These are phyloP conservation scores for Peronospora belbahrii DNA, from an alignment of 352 stramenopile genomes.

Conservation along the genomic window DNA sequence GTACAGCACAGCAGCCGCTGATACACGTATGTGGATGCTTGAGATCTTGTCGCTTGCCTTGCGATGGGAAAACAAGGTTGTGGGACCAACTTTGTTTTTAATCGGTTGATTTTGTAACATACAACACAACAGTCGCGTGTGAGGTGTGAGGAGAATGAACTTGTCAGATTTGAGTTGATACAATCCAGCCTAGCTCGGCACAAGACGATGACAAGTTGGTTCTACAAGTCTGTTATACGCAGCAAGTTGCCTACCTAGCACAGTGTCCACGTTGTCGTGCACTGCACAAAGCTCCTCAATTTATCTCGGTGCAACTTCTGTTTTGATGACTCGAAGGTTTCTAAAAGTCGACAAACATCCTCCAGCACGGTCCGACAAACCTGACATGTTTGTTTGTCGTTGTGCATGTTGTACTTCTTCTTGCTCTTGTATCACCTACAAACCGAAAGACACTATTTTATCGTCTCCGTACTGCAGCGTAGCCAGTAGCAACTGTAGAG, in stretches of 20 bases:
- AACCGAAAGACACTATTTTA: slow-evolving; percentile 30
- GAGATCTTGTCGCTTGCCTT: slow-evolving; percentile 54
- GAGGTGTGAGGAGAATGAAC: background rate
- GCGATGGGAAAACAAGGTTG: slow-evolving; percentile 46
- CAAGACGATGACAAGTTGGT: background rate
- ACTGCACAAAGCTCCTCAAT: slow-evolving; percentile 53
- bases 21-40: slow-evolving; percentile 52
- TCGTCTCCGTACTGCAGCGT: slow-evolving; percentile 16
- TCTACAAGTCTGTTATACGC: background rate
- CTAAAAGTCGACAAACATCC: slow-evolving; percentile 80
- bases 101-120: slow-evolving; percentile 1
- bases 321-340: slow-evolving; percentile 11
- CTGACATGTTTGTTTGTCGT: slow-evolving; percentile 65
- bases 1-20: slow-evolving; percentile 29
- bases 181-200: slow-evolving; percentile 11
- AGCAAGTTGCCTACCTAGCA: slow-evolving; percentile 24
- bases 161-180: background rate
- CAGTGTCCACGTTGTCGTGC: slow-evolving; percentile 33
- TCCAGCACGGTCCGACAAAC: slow-evolving; percentile 88
- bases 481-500: background rate
- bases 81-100: slow-evolving; percentile 33
- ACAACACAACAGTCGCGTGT: background rate
- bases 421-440: slow-evolving; percentile 29
- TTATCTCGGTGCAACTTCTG: slow-evolving; percentile 38
- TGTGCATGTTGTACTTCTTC: slow-evolving; percentile 22